Conservation (phyloP, 257 asterid species). For the Cruciata laevipes region DNA sequence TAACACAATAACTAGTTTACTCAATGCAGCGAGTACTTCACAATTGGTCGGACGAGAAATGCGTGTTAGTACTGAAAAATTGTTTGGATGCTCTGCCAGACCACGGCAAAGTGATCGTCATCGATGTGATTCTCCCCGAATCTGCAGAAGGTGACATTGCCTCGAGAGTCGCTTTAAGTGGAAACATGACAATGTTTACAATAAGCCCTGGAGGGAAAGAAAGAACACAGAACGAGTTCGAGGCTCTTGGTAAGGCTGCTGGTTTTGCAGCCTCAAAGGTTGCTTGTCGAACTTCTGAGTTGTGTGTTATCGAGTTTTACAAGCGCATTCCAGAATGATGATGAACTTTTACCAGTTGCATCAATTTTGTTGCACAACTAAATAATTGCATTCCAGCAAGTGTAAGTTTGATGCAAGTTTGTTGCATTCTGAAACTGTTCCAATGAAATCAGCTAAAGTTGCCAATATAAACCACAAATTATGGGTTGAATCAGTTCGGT, state of each 20-base stretch:
- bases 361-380: not conserved
- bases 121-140: constrained; percentile 21
- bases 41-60: constrained; percentile 26
- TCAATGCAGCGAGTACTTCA: constrained; percentile 21
- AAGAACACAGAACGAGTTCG: constrained; percentile 20
- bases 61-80: constrained; percentile 21
- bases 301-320: constrained; percentile 24
- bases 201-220: constrained; percentile 21
- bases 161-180: constrained; percentile 3
- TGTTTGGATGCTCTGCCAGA: constrained; percentile 18
- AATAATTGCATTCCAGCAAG: no score
- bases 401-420: no score
- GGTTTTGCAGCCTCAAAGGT: constrained; percentile 18
- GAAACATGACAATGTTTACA: constrained; percentile 20
- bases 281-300: constrained; percentile 3
- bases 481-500: not conserved
- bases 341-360: not conserved
- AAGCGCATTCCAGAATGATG: constrained; percentile 1
- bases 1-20: not conserved
- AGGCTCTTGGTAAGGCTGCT: constrained; percentile 17
- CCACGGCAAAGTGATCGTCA: constrained; percentile 24
- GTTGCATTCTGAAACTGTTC: no score
- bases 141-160: constrained; percentile 11
- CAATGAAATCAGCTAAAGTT: not conserved
- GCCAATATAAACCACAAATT: not conserved